Evolutionary conservation across 2,329 filamentous ascomycete species (phyloP).

Genomic region (Cordyceps cateniannulata): DNA sequence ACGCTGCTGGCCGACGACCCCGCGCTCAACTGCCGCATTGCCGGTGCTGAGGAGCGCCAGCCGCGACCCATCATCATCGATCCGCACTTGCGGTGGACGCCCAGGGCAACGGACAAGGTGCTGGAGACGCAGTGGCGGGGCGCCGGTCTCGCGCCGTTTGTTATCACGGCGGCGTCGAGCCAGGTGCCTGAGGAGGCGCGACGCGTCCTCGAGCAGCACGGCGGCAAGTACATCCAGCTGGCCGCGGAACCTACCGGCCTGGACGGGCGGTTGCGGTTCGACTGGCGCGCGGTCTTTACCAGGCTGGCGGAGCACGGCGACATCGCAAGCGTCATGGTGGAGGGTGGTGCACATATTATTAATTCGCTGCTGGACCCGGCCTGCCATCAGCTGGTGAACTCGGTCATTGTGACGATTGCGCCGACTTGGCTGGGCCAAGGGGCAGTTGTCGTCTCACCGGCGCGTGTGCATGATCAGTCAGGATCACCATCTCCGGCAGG

Average conservation of each 20-base stretch:
- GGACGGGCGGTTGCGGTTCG: constrained; percentile 37
- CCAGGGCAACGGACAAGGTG: constrained; percentile 55
- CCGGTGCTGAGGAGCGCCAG: constrained; percentile 51
- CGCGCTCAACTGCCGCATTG: constrained; percentile 73
- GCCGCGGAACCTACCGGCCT: constrained; percentile 20
- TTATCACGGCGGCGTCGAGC: constrained; percentile 49
- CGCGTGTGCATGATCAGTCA: constrained; percentile 42
- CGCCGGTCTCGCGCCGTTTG: constrained; percentile 65
- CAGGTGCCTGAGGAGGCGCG: constrained; percentile 38
- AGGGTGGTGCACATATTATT: constrained; percentile 78
- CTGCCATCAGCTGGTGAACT: constrained; percentile 59
- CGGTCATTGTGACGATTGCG: constrained; percentile 81
- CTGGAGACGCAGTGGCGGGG: constrained; percentile 57
- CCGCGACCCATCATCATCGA: constrained; percentile 81
- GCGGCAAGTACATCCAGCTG: constrained; percentile 46
- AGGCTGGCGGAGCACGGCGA: constrained; percentile 49
- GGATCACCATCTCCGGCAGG: constrained; percentile 54
- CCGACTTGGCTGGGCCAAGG: constrained; percentile 84
- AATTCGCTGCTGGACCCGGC: constrained; percentile 66
- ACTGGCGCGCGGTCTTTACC: constrained; percentile 59
- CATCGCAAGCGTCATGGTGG: constrained; percentile 79
- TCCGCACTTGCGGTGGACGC: constrained; percentile 66
- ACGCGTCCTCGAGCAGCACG: constrained; percentile 38
- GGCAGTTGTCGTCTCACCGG: constrained; percentile 72
- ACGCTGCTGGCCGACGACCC: constrained; percentile 84